phyloP scores from a whole-genome alignment of 768 basidiomycete genomes.

The Pleurotus djamor region DNA sequence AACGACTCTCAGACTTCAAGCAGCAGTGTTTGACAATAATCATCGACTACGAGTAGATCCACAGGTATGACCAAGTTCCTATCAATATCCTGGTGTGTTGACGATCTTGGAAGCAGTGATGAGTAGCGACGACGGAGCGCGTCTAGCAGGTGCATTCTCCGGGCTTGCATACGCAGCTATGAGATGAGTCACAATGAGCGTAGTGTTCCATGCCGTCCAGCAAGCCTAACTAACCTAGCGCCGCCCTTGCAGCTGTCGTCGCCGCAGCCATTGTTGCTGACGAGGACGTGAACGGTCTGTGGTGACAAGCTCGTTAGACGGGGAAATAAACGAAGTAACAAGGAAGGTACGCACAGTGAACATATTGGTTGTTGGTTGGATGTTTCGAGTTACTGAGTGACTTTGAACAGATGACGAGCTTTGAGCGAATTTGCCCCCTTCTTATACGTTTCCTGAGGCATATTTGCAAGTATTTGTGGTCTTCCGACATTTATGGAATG shows the following conservation, averaged over 20 bases:
- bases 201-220: background rate
- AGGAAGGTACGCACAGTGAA: conserved; percentile 1
- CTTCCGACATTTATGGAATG: no score
- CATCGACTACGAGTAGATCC: no score
- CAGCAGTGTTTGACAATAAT: no score
- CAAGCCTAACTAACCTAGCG: conserved; percentile 26
- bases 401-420: background rate
- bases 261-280: conserved; percentile 46
- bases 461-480: no score
- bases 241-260: conserved; percentile 50
- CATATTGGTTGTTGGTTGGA: background rate
- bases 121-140: background rate
- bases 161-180: conserved; percentile 59
- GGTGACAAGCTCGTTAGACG: background rate
- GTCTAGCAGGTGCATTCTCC: conserved; percentile 66
- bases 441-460: no score
- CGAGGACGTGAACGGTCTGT: conserved; percentile 34
- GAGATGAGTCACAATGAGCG: background rate
- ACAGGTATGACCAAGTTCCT: no score
- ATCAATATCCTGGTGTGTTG: no score
- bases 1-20: no score
- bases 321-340: no score
- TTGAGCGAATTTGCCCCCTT: background rate
- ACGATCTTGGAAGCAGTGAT: background rate
- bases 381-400: background rate